phyloP scores from a whole-genome alignment of 768 basidiomycete genomes.

The Leccinum subgranulosum region DNA sequence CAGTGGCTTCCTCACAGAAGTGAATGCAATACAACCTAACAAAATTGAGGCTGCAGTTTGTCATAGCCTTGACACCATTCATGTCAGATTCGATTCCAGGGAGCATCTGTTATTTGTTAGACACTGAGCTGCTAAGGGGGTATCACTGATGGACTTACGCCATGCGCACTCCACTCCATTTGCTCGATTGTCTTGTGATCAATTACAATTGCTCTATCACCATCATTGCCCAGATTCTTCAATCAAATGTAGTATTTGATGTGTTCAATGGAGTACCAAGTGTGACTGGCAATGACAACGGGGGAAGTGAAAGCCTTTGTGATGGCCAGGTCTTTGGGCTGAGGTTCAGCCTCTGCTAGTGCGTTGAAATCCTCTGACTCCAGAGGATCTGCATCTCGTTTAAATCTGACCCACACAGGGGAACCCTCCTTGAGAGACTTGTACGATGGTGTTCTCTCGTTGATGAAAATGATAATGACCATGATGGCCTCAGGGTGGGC shows the following conservation, averaged over 20 bases:
- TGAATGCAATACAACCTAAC: background rate
- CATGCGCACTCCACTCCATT: background rate
- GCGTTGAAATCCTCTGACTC: background rate
- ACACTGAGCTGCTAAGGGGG: background rate
- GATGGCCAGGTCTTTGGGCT: background rate
- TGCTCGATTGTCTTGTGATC: background rate
- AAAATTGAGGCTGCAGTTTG: background rate
- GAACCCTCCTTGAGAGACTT: background rate
- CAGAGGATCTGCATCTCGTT: background rate
- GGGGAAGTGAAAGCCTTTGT: background rate
- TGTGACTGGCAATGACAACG: background rate
- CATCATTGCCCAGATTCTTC: background rate
- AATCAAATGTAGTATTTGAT: background rate
- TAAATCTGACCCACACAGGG: background rate
- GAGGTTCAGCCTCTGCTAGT: background rate
- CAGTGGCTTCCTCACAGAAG: background rate
- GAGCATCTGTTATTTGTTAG: background rate
- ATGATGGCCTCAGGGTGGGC: background rate
- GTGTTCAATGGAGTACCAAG: background rate
- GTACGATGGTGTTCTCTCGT: background rate
- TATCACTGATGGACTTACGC: background rate
- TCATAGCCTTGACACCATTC: background rate
- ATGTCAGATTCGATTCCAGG: background rate
- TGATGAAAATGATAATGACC: background rate
- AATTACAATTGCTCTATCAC: background rate